These are phyloP conservation scores for Kwoniella pini DNA, from an alignment of 768 basidiomycete genomes.

Conservation along the genomic window DNA sequence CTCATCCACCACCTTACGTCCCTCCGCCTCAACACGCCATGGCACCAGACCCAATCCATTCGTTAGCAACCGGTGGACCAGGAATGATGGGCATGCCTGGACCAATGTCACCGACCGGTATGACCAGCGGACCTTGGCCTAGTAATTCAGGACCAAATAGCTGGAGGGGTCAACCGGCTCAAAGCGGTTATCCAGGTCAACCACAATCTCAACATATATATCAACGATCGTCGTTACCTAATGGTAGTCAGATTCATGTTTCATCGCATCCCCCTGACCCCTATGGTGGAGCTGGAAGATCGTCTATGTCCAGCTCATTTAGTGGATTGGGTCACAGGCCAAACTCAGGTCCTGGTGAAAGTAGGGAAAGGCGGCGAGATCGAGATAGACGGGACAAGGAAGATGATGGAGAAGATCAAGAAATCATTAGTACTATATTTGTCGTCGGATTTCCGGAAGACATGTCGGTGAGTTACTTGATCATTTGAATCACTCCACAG, in stretches of 20 bases:
- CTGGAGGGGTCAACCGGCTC: constrained; percentile 6
- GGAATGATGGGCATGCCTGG: constrained; percentile 7
- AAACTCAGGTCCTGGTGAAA: constrained; percentile 17
- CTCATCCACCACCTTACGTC: constrained; percentile 42
- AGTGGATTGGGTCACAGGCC: constrained; percentile 14
- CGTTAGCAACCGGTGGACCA: constrained; percentile 11
- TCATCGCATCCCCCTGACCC: constrained; percentile 19
- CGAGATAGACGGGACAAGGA: constrained; percentile 28
- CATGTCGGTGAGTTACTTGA: constrained; percentile 72
- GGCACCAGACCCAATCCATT: constrained; percentile 51
- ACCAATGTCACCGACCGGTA: constrained; percentile 8
- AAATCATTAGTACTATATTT: constrained; percentile 95
- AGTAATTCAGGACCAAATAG: constrained; percentile 9
- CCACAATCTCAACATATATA: constrained; percentile 4
- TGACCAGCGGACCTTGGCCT: constrained; percentile 9
- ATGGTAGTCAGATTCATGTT: constrained; percentile 12
- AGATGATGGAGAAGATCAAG: constrained; percentile 52
- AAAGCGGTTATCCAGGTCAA: constrained; percentile 11
- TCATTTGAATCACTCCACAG: not conserved
- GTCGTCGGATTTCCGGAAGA: constrained; percentile 99
- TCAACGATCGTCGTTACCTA: constrained; percentile 4
- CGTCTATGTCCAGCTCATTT: constrained; percentile 9
- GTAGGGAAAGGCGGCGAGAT: constrained; percentile 17
- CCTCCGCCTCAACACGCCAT: constrained; percentile 52
- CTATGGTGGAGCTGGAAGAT: constrained; percentile 11